These are phyloP conservation scores for Trichophyton verrucosum DNA, from an alignment of 2,329 filamentous ascomycete genomes.

Conservation along the genomic window DNA sequence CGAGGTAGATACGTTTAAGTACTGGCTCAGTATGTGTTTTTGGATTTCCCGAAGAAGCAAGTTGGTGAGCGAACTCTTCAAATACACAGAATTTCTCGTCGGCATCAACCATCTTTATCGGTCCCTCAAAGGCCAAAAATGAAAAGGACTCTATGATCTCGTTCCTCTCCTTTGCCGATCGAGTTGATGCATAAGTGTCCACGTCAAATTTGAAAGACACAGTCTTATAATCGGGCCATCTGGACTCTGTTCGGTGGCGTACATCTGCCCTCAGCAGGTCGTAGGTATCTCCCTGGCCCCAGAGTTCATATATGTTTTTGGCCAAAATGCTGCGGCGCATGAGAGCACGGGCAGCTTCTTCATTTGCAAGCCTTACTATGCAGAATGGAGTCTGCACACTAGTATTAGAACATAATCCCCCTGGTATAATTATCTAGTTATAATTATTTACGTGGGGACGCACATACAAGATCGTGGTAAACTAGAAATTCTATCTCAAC, in stretches of 20 bases:
- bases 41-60: conserved; percentile 6
- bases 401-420: not conserved
- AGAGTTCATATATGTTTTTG: conserved; percentile 77
- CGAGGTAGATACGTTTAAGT: conserved; percentile 56
- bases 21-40: conserved; percentile 27
- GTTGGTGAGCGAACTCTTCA: conserved; percentile 57
- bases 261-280: conserved; percentile 56
- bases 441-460: not conserved
- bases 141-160: conserved; percentile 69
- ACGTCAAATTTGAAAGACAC: conserved; percentile 71
- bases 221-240: conserved; percentile 55
- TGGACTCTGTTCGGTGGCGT: conserved; percentile 43
- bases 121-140: conserved; percentile 66
- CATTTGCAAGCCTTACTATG: conserved; percentile 56
- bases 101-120: conserved; percentile 61
- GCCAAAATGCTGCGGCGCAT: conserved; percentile 67
- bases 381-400: conserved; percentile 69
- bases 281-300: conserved; percentile 61
- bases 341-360: conserved; percentile 52
- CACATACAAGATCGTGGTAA: conserved; percentile 60
- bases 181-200: conserved; percentile 68
- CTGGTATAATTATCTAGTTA: no score
- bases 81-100: conserved; percentile 67
- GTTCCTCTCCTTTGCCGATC: conserved; percentile 50
- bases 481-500: conserved; percentile 59